Base-by-base conservation (phyloP, 2,329 filamentous ascomycete species). In the Pestalotiopsis sp. region DNA sequence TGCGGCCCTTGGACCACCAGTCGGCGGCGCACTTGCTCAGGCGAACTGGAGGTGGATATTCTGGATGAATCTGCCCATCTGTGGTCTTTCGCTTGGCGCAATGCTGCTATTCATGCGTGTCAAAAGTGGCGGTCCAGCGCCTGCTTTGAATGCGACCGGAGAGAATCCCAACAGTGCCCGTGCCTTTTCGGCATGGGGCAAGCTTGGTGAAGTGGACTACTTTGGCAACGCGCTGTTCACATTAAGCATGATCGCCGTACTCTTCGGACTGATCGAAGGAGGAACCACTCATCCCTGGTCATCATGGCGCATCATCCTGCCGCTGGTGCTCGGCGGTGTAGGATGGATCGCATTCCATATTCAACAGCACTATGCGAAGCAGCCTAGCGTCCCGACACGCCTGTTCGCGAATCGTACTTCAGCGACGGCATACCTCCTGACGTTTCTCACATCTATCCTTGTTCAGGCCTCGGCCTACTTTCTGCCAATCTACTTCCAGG, bases 401-500 rank as follows among this genome's bases (percentile, higher is more conserved):
- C 31, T 62, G 5, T 62, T 62, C 0, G 31, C 74, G 85, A 25
- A 83, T 70, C 77, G 80, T 3, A 85, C 83, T 2, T 76, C 71
- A 0, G 64, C 70, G 0, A 69, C 75, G 2, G 77, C 70, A 1
- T 80, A 78, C 36, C 45, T 73, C 2, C 65, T 80, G 3, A 80
- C 77, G 2, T 81, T 83, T 61, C 56, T 82, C 1, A 77, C 80
- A 20, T 74, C 75, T 4, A 68, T 83, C 2, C 70, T 82, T 3
- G 65, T 76, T 2, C 76, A 76, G 52, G 82, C 80, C 77, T 68
- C 74, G 7, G 71, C 78, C 31, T 82, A 79, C 73, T 85, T 83
- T 70, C 67, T 85, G 1, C 82, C 83, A 0, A 72, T 85, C 5
- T 86, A 83, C 71, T 84, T 85, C 71, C 82, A 85, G 66, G 78